Base-by-base conservation (phyloP, 257 asterid genomes). In the Lycium barbarum region DNA sequence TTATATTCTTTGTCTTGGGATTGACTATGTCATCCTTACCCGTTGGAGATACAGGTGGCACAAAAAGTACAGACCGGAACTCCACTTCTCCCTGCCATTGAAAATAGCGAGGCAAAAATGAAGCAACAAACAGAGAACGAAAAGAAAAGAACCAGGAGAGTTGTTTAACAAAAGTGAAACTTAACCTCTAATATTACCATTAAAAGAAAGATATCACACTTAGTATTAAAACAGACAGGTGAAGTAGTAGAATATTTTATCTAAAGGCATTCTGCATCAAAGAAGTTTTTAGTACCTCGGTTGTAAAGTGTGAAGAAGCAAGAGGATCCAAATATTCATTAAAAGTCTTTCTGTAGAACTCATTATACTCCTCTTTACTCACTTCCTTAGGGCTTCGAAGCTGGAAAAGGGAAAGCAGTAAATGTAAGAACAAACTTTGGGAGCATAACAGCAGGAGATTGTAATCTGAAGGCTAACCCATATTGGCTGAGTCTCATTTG, bases 331-430 rank as follows among this genome's bases (percentile, higher is more conserved):
- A 81, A 88, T 91, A 97, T 61, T 95, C 99, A 76, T 92, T 95
- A 85, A 97, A 97, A 22, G 99, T 93, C 33, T 88, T 94, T 94
- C 91, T 95, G 93, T 95, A 97, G 84, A 97, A 95, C 86, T 91
- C 99, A 80, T 94, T 95, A 90, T 97, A 97, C 7, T 97, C 99
- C 90, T 97, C 98, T 12, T 91, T 92, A 20, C 93, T 84, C 68
- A 97, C 98, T 82, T 97, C 99, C 93, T 94, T 97, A 20, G 98
- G 94, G 86, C 88, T 94, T 58, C 99, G 97, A 65, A 97, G 98
- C 99, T 97, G 81, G 85, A 88, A 67, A 72, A 87, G 18, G 45
- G 38, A 15, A 84, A 8, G 76, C 51, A 65, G 11, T 54, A 51
- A 62, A 55, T 49, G 85, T 54, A 68, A 83, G 61, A 35, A 67